Conservation (phyloP, 2,329 filamentous ascomycete genomes). For the Pseudogymnoascus sp. region DNA sequence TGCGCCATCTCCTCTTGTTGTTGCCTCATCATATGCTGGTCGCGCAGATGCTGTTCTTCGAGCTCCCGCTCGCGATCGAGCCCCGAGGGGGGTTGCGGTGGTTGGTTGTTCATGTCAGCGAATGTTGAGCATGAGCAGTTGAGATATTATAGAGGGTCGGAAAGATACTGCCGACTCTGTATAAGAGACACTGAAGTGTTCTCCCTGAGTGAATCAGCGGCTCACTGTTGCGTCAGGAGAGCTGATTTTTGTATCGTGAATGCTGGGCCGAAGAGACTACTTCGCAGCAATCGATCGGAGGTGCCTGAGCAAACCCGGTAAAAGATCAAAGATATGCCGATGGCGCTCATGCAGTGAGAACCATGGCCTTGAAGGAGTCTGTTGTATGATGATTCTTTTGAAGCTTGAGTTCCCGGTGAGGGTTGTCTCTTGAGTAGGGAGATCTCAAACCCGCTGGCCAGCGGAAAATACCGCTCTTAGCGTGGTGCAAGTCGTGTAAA, state of each 20-base stretch:
- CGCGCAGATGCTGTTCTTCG: conserved; percentile 44
- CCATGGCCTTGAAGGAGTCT: neutral
- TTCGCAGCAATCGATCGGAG: neutral
- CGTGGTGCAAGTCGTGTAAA: conserved; percentile 1
- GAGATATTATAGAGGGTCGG: neutral
- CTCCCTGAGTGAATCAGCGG: conserved; percentile 4
- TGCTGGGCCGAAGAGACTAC: neutral
- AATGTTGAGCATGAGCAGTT: conserved; percentile 1
- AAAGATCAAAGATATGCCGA: conserved; percentile 1
- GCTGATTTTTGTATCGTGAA: conserved; percentile 7
- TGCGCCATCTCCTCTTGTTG: conserved; percentile 50
- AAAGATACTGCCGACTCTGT: neutral
- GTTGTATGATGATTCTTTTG: conserved; percentile 5
- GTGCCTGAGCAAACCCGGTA: conserved; percentile 2
- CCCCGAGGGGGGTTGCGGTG: conserved; percentile 21
- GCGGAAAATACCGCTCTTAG: conserved; percentile 8
- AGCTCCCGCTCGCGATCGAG: conserved; percentile 36
- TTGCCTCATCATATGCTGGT: conserved; percentile 36
- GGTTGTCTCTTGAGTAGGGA: conserved; percentile 8
- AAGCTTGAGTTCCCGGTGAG: conserved; percentile 7
- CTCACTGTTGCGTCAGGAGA: conserved; percentile 5
- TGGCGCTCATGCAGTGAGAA: conserved; percentile 3
- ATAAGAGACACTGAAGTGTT: neutral
- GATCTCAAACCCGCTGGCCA: conserved; percentile 9
- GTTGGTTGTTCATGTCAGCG: conserved; percentile 25